These are phyloP conservation scores for Gorgonomyces haynaldii DNA, from an alignment of 192 early-diverging fungal genomes.

Conservation along the genomic window DNA sequence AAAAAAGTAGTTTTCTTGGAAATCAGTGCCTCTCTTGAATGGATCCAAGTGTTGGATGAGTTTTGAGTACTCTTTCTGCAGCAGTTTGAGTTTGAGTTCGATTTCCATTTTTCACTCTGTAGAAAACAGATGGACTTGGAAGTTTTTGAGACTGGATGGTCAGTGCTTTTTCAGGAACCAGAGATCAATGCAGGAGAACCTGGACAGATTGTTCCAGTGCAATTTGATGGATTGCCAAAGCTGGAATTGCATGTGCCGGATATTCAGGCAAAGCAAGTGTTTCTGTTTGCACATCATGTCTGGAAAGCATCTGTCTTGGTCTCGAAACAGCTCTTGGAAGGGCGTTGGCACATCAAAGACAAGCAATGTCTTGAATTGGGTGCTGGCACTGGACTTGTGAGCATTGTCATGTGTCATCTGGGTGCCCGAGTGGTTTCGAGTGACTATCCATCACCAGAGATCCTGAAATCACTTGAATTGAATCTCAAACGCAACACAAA, in stretches of 20 bases:
- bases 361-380: slow-evolving; percentile 56
- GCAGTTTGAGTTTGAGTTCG: slow-evolving; percentile 6
- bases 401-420: slow-evolving; percentile 49
- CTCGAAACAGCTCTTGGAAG: slow-evolving; percentile 9
- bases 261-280: neutral
- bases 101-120: slow-evolving; percentile 12
- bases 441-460: slow-evolving; percentile 57
- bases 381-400: slow-evolving; percentile 65
- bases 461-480: slow-evolving; percentile 33
- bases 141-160: slow-evolving; percentile 7
- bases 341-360: too few species aligned
- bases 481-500: slow-evolving; percentile 4
- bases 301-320: slow-evolving; percentile 14
- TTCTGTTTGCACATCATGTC: slow-evolving; percentile 14
- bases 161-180: slow-evolving; percentile 6
- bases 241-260: neutral
- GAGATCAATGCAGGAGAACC: slow-evolving; percentile 7
- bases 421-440: slow-evolving; percentile 52
- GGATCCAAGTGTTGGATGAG: neutral
- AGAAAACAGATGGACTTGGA: too few species aligned
- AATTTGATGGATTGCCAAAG: neutral
- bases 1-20: slow-evolving; percentile 8
- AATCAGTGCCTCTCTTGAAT: neutral
- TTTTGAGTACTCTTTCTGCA: neutral
- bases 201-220: neutral